Evolutionary conservation across 495 filamentous ascomycete species (phyloP), one percentile per base, ranked within the genome.

Genomic region (Lentithecium fluviatile): DNA sequence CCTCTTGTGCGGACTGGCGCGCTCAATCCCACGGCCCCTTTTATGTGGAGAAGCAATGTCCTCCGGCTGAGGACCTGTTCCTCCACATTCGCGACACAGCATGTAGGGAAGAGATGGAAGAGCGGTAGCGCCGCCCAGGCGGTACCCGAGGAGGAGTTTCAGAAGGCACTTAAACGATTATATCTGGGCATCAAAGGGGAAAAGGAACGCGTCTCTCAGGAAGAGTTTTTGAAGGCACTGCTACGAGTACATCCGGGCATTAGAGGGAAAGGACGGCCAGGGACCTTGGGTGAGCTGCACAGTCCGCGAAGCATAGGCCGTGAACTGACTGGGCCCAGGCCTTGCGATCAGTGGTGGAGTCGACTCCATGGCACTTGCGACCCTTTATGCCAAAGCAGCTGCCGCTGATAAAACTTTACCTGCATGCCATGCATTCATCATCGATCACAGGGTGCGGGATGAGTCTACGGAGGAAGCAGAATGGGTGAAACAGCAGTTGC

Each of bases 281-380:
- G 1, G 64, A 59, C 59, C 10, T n/a, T 54, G 12, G 7, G 10
- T 42, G 26, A 7, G 13, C 13, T 29, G 34, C 37, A 43, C 10
- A 4, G 7, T 38, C 1, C 17, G 21, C 15, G 8, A 1, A 36
- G 43, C 8, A 40, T n/a, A 48, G 36, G 0, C 7, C 13, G 15
- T 1, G 26, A 53, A 11, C 32, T 34, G 47, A 23, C 57, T 29
- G 17, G 8, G 45, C 11, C 1, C 64, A 95, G 93, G 82, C 56
- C 75, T 97, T 25, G 93, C 93, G 11, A 76, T 97, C 46, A 97
- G 93, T 71, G 94, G 94, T 6, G 94, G 94, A 15, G 88, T 94
- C 13, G 94, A 98, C 68, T 97, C 94, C 4, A 98, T 96, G 91
- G 93, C 92, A 20, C 76, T 98, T 37, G 90, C 91, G 42, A 81